Percentiles rank a stretch among this genome's conserved stretches.
phyloP scores from a whole-genome alignment of 495 filamentous ascomycete genomes.

The Aspergillus hancockii region DNA sequence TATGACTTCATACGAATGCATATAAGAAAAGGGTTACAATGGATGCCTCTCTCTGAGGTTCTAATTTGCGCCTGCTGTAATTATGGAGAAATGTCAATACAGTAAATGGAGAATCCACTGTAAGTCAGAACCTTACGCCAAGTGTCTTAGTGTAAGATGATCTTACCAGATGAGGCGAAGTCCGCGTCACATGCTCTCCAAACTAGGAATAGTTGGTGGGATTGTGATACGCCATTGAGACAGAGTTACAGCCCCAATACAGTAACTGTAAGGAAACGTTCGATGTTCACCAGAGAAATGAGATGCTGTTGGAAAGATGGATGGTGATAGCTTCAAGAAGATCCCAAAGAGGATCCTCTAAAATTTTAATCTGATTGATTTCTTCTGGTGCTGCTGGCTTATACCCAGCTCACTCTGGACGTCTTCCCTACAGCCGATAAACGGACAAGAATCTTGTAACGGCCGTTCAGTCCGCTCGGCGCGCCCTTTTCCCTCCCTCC shows the following conservation, averaged over 20 bases:
- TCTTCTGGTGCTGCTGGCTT: constrained; percentile 14
- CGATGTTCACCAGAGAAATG: constrained; percentile 14
- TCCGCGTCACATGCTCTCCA: constrained; percentile 6
- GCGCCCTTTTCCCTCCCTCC: constrained; percentile 10
- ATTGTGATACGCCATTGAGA: constrained; percentile 3
- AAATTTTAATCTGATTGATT: neutral
- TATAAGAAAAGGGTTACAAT: neutral
- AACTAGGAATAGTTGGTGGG: constrained; percentile 8
- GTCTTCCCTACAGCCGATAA: constrained; percentile 1
- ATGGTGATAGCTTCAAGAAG: constrained; percentile 22
- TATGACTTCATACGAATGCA: neutral
- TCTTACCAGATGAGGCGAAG: constrained; percentile 2
- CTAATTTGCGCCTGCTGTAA: neutral
- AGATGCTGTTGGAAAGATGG: neutral
- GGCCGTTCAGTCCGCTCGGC: constrained; percentile 14
- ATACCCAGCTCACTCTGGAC: constrained; percentile 8
- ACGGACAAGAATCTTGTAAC: constrained; percentile 25
- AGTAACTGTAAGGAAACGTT: constrained; percentile 18
- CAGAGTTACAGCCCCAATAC: constrained; percentile 14
- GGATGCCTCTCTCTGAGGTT: neutral
- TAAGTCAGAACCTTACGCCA: neutral
- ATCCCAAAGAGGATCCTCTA: constrained; percentile 1
- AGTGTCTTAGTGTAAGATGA: constrained; percentile 8
- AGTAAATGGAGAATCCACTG: constrained; percentile 12
- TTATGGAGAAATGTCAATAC: constrained; percentile 1